Evolutionary conservation across 768 basidiomycete species (phyloP), one percentile per base, ranked within the genome.

Genomic region (Leccinum sublutescens): DNA sequence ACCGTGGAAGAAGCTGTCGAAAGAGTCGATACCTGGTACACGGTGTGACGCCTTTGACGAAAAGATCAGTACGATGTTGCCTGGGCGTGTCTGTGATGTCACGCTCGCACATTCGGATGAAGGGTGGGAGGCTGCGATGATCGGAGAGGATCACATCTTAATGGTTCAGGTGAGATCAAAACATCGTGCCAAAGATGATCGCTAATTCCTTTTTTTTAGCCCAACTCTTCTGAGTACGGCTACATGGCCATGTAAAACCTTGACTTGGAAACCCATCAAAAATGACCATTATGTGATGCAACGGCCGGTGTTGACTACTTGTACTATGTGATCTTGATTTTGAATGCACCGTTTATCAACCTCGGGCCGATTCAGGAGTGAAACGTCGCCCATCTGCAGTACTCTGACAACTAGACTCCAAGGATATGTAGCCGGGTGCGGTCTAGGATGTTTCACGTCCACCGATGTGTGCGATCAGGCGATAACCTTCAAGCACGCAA

Each of bases 111-210:
- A 50, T 29, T 55, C 40, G 29, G 59, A 63, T 8, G 43, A 62
- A 7, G 64, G 63, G 10, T 74, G 73, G 71, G 67, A 68, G 4
- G 68, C 72, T 38, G 66, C 65, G 25, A 77, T 77, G 77, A 65
- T 77, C 12, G 67, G 73, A 5, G 76, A 77, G 58, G 67, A 77
- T 52, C 68, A 70, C 19, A 64, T 77, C 23, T 49, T 77, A 2
- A 62, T 74, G 56, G 71, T 77, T 38, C 67, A 73, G 59, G 76
- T 75, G 56, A 56, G 66, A 33, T 10, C 9, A 5, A 36, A 36
- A 21, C 27, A 25, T 33, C 5, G 4, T n/a, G 12, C 3, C 54
- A 5, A 7, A 45, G n/a, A 29, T 50, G 17, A 19, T 52, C n/a
- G 15, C 54, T 58, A 27, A 56, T 56, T n/a, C 43, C n/a, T 0